Evolutionary conservation across 23 red algal genomes (phyloP).

Genomic region (Gracilaria domingensis): DNA sequence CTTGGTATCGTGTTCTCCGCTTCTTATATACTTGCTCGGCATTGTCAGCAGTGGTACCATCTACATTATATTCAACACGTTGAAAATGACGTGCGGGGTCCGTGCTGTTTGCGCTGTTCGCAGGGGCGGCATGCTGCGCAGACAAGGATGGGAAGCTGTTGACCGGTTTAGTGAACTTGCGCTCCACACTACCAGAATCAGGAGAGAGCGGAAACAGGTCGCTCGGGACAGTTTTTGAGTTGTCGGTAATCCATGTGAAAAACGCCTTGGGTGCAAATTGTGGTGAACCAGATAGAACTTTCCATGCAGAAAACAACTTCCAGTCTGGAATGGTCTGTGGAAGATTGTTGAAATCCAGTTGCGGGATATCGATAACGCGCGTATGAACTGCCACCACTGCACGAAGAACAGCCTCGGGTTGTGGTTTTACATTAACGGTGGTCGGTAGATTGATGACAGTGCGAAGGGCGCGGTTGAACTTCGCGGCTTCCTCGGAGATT

Average conservation of each 20-base stretch:
- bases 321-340: constrained; percentile 37
- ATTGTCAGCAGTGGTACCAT: background rate
- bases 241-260: background rate
- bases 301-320: constrained; percentile 65
- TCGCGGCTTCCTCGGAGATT: constrained; percentile 52
- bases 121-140: background rate
- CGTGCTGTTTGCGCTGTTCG: constrained; percentile 15
- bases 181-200: background rate
- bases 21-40: constrained; percentile 29
- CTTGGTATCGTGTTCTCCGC: background rate
- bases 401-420: constrained; percentile 24
- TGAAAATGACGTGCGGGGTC: constrained; percentile 17
- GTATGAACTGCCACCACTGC: constrained; percentile 47
- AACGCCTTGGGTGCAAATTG: constrained; percentile 51
- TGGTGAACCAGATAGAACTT: constrained; percentile 13
- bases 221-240: background rate
- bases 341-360: constrained; percentile 58
- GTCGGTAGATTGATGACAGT: constrained; percentile 40
- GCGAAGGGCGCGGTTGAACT: constrained; percentile 46
- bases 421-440: constrained; percentile 15
- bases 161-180: background rate
- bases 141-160: background rate
- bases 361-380: constrained; percentile 24
- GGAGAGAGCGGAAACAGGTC: constrained; percentile 1
- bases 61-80: background rate